phyloP scores from a whole-genome alignment of 2,329 filamentous ascomycete genomes.

The Teratosphaeria destructans region DNA sequence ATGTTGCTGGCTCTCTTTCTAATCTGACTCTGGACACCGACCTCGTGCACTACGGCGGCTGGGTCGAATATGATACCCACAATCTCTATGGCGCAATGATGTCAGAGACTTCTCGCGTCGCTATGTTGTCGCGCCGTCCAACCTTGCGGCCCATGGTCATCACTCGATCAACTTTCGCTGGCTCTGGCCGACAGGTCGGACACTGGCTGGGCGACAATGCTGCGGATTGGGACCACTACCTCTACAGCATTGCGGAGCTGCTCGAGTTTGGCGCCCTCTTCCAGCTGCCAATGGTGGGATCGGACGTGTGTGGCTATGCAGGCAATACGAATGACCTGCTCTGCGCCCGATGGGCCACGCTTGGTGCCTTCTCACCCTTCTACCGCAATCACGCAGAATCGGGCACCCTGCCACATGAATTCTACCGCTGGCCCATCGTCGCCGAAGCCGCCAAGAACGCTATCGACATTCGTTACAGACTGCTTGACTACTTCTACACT shows the following conservation, averaged over 20 bases:
- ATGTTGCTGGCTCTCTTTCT: constrained; percentile 41
- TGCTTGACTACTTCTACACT: constrained; percentile 75
- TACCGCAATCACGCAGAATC: constrained; percentile 62
- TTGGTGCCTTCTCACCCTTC: constrained; percentile 66
- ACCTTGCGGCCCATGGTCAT: constrained; percentile 58
- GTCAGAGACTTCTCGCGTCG: constrained; percentile 52
- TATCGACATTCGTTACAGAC: constrained; percentile 61
- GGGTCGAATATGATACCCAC: constrained; percentile 63
- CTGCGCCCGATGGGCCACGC: constrained; percentile 64
- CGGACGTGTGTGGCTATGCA: constrained; percentile 68
- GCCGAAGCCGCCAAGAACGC: constrained; percentile 55
- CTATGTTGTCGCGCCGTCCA: constrained; percentile 55
- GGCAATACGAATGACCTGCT: constrained; percentile 40
- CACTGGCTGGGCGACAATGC: constrained; percentile 53
- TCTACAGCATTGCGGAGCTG: constrained; percentile 32
- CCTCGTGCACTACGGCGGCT: constrained; percentile 56
- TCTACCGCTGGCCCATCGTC: constrained; percentile 59
- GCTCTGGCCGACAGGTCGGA: constrained; percentile 51
- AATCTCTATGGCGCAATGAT: constrained; percentile 71
- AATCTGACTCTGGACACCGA: constrained; percentile 51
- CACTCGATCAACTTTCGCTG: constrained; percentile 65
- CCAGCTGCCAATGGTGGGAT: constrained; percentile 39
- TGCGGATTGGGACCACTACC: constrained; percentile 36
- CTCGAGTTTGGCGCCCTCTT: constrained; percentile 38
- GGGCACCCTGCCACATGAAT: constrained; percentile 51